Percentiles rank a stretch among this genome's conserved stretches.
Conservation (phyloP, 495 filamentous ascomycete genomes). For the Talaromyces adpressus region DNA sequence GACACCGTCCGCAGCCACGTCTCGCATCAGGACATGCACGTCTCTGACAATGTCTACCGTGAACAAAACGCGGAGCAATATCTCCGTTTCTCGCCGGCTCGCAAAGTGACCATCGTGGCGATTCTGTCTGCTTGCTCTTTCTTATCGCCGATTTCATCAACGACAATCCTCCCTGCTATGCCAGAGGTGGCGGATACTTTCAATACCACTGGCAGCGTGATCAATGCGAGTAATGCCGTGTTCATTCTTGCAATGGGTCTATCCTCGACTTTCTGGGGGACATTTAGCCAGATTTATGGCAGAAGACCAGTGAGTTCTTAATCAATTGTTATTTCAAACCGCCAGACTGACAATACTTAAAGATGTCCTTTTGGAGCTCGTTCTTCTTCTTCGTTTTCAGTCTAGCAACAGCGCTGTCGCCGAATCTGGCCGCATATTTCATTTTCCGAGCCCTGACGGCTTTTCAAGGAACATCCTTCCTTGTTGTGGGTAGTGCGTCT, state of each 20-base stretch:
- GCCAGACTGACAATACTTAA: conserved; percentile 10
- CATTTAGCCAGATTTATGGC: conserved; percentile 61
- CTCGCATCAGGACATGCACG: conserved; percentile 29
- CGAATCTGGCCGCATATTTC: conserved; percentile 60
- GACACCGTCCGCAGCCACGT: conserved; percentile 19
- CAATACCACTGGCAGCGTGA: conserved; percentile 52
- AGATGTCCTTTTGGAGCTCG: conserved; percentile 51
- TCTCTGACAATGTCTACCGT: conserved; percentile 15
- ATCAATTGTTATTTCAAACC: not conserved
- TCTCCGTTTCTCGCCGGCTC: conserved; percentile 41
- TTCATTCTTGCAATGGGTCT: conserved; percentile 68
- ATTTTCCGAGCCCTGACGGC: conserved; percentile 64
- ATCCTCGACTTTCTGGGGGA: conserved; percentile 59
- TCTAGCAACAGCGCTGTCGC: conserved; percentile 59
- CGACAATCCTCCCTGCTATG: conserved; percentile 60
- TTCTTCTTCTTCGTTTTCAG: conserved; percentile 56
- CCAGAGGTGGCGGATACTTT: conserved; percentile 61
- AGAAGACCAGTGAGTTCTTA: conserved; percentile 44
- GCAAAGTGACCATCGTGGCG: conserved; percentile 55
- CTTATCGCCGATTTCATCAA: conserved; percentile 61
- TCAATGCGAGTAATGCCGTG: conserved; percentile 63
- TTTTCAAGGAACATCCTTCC: conserved; percentile 64
- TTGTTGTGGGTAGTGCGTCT: conserved; percentile 56
- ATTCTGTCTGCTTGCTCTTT: conserved; percentile 61
- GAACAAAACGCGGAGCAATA: conserved; percentile 42